Conservation (phyloP, 2,329 filamentous ascomycete genomes). For the Hysterium pulicare region DNA sequence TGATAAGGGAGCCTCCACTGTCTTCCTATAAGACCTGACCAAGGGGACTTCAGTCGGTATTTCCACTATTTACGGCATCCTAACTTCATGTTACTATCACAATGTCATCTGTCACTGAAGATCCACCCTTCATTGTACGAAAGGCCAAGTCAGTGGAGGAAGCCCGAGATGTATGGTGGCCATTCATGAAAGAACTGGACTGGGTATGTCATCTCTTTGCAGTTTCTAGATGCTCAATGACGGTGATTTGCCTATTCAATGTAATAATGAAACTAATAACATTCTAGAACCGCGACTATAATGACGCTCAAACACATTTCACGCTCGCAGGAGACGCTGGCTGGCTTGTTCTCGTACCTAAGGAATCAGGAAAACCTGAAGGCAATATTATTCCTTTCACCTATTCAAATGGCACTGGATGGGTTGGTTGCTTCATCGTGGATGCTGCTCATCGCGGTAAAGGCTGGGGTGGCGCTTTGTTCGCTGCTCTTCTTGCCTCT, state of each 20-base stretch:
- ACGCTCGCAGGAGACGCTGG: slow-evolving; percentile 19
- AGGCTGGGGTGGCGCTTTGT: slow-evolving; percentile 31
- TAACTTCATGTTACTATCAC: too few relatives aligned
- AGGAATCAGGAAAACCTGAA: slow-evolving; percentile 19
- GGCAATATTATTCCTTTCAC: slow-evolving; percentile 32
- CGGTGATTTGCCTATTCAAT: too few relatives aligned
- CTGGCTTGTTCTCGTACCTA: slow-evolving; percentile 31
- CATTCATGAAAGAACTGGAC: slow-evolving; percentile 30
- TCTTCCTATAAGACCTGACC: too few relatives aligned
- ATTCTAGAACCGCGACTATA: slow-evolving; percentile 29
- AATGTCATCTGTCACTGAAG: neutral
- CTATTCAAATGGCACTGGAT: slow-evolving; percentile 36
- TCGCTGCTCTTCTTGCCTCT: slow-evolving; percentile 22
- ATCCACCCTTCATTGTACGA: slow-evolving; percentile 16
- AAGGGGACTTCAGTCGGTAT: too few relatives aligned
- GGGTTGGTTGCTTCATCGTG: slow-evolving; percentile 38
- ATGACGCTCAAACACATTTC: slow-evolving; percentile 33
- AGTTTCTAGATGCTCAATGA: neutral
- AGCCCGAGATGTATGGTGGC: slow-evolving; percentile 31
- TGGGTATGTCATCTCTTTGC: slow-evolving; percentile 22
- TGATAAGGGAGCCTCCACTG: too few relatives aligned
- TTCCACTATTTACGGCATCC: too few relatives aligned
- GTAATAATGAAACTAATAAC: slow-evolving; percentile 4
- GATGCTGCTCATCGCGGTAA: slow-evolving; percentile 25
- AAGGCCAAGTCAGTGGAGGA: slow-evolving; percentile 18